Evolutionary conservation across 305 asterid species (phyloP), one percentile per base, ranked within the genome.

Genomic region (Rubia tinctorum): DNA sequence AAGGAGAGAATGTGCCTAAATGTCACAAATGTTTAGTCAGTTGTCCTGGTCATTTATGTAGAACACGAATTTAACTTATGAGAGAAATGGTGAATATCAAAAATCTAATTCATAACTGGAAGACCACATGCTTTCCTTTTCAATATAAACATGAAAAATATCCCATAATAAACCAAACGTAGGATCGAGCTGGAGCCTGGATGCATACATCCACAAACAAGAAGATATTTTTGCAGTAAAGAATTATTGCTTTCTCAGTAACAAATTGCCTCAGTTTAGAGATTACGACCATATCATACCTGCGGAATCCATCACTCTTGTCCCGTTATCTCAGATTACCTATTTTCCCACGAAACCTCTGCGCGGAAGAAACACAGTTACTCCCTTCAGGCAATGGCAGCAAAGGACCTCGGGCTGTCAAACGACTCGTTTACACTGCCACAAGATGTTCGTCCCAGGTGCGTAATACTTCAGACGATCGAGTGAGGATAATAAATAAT

Each of bases 401-500:
- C 78, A 74, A 58, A 78, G 81, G 78, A 76, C 77, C 45, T 76
- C 77, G 17, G 79, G 12, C 3, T 18, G 7, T 17, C 59, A 53
- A 68, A 71, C 83, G 55, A 72, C 87, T 30, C 80, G 75, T n/a
- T 56, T 85, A 73, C 90, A 78, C 27, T 90, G 97, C 61, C 80
- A 86, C 76, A 92, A 92, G 93, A 92, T 92, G 98, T 92, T 82
- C 74, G 98, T 92, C 53, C 97, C 97, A 58, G 98, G 98, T 92
- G 39, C 42, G 85, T 84, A 45, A 37, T 59, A 23, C 30, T 58
- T 18, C 1, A 20, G 27, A 37, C 72, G 12, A 34, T 23, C 17
- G 8, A 0, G 17, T 14, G 13, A 9, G 6, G 23, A 23, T 45
- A 22, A 40, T 49, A 34, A 22, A 4, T 10, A 17, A 15, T 37